Percentiles rank a stretch among this genome's conserved stretches.
Evolutionary conservation across 1,139 yeast genomes (phyloP).

Genomic region (Yamadazyma oceani): DNA sequence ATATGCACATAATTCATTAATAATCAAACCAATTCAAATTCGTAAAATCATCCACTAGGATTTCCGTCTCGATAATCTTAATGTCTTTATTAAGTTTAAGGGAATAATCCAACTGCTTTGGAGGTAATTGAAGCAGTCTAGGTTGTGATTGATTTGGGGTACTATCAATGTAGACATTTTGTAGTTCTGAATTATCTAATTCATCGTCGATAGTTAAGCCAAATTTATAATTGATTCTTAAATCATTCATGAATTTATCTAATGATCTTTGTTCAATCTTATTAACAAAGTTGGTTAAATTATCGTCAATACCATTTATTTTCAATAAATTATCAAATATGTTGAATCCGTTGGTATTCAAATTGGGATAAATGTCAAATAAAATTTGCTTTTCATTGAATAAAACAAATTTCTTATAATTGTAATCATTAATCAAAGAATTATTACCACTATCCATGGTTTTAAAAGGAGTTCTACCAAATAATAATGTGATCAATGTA

Average conservation of each 20-base stretch:
- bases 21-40: slow-evolving; percentile 20
- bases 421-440: slow-evolving; percentile 29
- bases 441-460: slow-evolving; percentile 16
- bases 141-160: background rate
- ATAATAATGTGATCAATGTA: slow-evolving; percentile 46
- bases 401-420: slow-evolving; percentile 39
- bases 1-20: too few relatives aligned
- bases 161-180: background rate
- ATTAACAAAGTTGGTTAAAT: slow-evolving; percentile 22
- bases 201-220: slow-evolving; percentile 39
- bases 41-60: slow-evolving; percentile 15
- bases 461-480: slow-evolving; percentile 49
- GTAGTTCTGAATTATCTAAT: background rate
- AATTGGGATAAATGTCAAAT: slow-evolving; percentile 43
- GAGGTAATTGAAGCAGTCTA: background rate
- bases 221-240: slow-evolving; percentile 28
- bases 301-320: slow-evolving; percentile 37
- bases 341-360: slow-evolving; percentile 37
- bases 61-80: slow-evolving; percentile 9
- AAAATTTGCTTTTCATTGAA: slow-evolving; percentile 34
- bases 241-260: slow-evolving; percentile 27
- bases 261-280: slow-evolving; percentile 31
- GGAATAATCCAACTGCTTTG: slow-evolving; percentile 7
- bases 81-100: slow-evolving; percentile 9
- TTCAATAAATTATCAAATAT: slow-evolving; percentile 35